Base-by-base conservation (phyloP, 2,329 filamentous ascomycete species). In the Fusarium fujikuroi region DNA sequence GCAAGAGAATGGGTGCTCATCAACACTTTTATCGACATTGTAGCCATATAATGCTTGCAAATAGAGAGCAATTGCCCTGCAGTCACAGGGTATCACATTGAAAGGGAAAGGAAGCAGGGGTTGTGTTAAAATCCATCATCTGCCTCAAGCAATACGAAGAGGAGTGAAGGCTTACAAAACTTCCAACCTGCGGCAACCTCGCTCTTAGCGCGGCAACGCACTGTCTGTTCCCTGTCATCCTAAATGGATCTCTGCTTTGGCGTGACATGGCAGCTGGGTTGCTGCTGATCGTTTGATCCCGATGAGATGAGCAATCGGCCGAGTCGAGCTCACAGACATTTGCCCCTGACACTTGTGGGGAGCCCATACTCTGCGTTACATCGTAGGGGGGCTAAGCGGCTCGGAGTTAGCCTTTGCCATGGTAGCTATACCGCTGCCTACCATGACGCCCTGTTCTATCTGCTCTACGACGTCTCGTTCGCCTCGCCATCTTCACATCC, bases 361-460 rank as follows among this genome's bases (percentile, higher is more conserved):
- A 60, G 61, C 36, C 23, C 63, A 66, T 73, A 50, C 57, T 61
- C 65, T 74, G 67, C 71, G 75, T 75, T 75, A 65, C 75, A 77
- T 60, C 43, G 75, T 66, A 74, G 63, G 52, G 53, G 47, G 64
- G 32, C 66, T 69, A 69, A 46, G 64, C 57, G 40, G 52, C 47
- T 63, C 50, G 18, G 42, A 56, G 54, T 54, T 52, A 46, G 32
- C 21, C 47, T 19, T 40, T 28, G 32, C 46, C 52, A 58, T 65
- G 54, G 44, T 32, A 49, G 42, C 52, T 54, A 50, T 63, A 42
- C 53, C 32, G 42, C 57, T 53, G 63, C 44, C 40, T 64, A 52
- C 42, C 39, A 50, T 32, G 44, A 63, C 40, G 40, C 44, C 49
- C 44, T 50, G 53, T 34, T 44, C 30, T 47, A 34, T 25, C 19